Percentiles rank a stretch among this genome's conserved stretches.
These are phyloP conservation scores for Mollisia scopiformis DNA, from an alignment of 2,329 filamentous ascomycete species.

Conservation along the genomic window DNA sequence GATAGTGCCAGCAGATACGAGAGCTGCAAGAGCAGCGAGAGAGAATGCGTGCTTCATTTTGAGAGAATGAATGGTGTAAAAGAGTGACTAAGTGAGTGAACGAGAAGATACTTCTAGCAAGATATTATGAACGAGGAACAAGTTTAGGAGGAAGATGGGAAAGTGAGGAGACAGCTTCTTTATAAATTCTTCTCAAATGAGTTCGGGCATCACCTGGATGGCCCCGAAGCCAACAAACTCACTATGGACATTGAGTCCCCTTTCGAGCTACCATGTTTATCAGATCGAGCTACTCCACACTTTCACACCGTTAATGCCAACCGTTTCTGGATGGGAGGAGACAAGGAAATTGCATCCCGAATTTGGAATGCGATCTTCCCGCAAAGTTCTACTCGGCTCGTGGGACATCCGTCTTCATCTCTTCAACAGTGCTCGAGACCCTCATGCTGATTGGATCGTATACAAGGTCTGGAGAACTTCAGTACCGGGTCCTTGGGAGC, in stretches of 20 bases:
- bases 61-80: slow-evolving; percentile 6
- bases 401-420: not conserved
- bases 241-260: not conserved
- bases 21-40: slow-evolving; percentile 23
- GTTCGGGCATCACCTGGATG: not conserved
- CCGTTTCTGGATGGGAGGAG: not conserved
- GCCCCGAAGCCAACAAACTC: not conserved
- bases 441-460: not conserved
- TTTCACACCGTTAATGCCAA: not conserved
- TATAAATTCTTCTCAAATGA: not conserved
- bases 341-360: slow-evolving; percentile 15
- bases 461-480: not conserved
- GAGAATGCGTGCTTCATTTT: slow-evolving; percentile 28
- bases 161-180: not conserved
- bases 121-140: not conserved
- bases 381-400: slow-evolving; percentile 3
- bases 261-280: not conserved
- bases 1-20: slow-evolving; percentile 23
- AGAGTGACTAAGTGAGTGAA: slow-evolving; percentile 14
- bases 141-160: not conserved
- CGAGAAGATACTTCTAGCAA: slow-evolving; percentile 4
- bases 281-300: not conserved
- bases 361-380: not conserved
- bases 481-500: not conserved
- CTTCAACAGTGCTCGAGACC: not conserved